Conservation (phyloP, 768 basidiomycete species). For the Mycena sanguinolenta region DNA sequence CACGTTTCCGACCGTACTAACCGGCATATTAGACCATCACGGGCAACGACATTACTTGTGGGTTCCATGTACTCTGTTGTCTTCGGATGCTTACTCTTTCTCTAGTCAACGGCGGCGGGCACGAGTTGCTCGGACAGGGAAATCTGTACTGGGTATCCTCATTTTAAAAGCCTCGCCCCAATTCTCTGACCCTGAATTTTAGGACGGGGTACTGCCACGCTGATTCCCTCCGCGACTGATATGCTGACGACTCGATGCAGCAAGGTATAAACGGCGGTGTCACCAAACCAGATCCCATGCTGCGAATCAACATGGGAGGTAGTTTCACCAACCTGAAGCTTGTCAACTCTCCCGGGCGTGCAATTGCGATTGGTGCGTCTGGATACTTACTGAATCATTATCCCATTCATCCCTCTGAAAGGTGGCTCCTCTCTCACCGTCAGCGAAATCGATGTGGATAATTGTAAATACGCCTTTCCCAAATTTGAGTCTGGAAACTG, state of each 20-base stretch:
- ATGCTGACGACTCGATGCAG: not conserved
- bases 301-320: constrained; percentile 41
- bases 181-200: not conserved
- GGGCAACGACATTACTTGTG: constrained; percentile 37
- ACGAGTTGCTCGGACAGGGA: constrained; percentile 35
- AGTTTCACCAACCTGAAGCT: constrained; percentile 36
- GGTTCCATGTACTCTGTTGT: not conserved
- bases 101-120: constrained; percentile 30
- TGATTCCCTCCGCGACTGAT: not conserved
- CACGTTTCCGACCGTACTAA: not conserved
- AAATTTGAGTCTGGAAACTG: not conserved
- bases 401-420: not conserved
- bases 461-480: constrained; percentile 18
- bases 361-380: constrained; percentile 25
- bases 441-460: constrained; percentile 35
- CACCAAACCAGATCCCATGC: constrained; percentile 34
- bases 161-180: not conserved
- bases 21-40: constrained; percentile 21
- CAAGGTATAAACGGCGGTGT: constrained; percentile 38
- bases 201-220: constrained; percentile 28
- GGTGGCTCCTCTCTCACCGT: constrained; percentile 37
- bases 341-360: constrained; percentile 35
- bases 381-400: not conserved
- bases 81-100: not conserved
- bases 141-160: constrained; percentile 33